Base-by-base conservation (phyloP, 2,329 filamentous ascomycete species). In the Neonectria neomacrospora region DNA sequence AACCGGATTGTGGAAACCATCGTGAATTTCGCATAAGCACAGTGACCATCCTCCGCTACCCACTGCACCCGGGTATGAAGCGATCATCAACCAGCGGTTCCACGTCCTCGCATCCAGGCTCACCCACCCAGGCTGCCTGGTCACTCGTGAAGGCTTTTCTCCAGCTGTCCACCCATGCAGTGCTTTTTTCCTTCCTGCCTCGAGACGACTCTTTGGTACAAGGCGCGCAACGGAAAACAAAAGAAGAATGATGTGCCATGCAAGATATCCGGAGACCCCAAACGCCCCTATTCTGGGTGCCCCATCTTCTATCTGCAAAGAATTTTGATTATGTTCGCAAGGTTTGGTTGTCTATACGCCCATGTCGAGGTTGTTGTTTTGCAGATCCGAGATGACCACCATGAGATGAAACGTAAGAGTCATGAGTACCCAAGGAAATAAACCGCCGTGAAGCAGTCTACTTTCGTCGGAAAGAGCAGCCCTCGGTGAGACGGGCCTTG, bases 391-490 rank as follows among this genome's bases (percentile, higher is more conserved):
- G 80, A 84, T 82, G 82, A 82, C 80, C 81, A 82, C 82, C 84
- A 74, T 78, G 73, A 76, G 77, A 80, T 83, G 77, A 82, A 80
- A 78, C 78, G 74, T 80, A 79, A 79, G 79, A 81, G 78, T 82
- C 82, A 80, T 82, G 77, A 81, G 73, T 80, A 82, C 78, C 79
- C 79, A 78, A 80, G 76, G 75, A 83, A 80, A 78, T 60, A 79
- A 83, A 81, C 76, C 78, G 79, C 81, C 77, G 69, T 74, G 73
- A 76, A 73, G 74, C 78, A 83, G 79, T 93, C 86, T 98, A 99
- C 95, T 99, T 99, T 88, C 94, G 94, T 88, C 96, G 91, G 93
- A 99, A 99, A 82, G 96, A 98, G 93, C 96, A 99, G 83, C 96
- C 96, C 91, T 99, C 96, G 73, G 96, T 99, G 80, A 99, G 88